phyloP scores from a whole-genome alignment of 345 rosid species.

The Dipteronia sinensis region DNA sequence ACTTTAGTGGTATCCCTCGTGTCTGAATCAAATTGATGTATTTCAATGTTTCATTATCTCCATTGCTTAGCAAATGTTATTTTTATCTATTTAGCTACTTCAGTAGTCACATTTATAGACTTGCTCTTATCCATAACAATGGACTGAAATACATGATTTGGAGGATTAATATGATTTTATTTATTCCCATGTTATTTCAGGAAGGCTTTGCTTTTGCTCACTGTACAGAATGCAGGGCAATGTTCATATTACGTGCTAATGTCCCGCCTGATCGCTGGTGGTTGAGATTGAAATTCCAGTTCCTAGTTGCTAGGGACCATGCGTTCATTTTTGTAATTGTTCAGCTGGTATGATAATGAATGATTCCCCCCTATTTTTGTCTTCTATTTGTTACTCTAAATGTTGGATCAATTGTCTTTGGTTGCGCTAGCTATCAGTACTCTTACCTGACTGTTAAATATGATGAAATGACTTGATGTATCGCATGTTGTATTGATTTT shows the following conservation, averaged over 20 bases:
- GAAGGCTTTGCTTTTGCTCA: conserved; percentile 99
- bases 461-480: neutral
- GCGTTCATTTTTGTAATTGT: conserved; percentile 87
- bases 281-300: conserved; percentile 97
- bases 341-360: conserved; percentile 71
- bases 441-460: neutral
- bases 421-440: neutral
- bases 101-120: neutral
- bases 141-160: conserved; percentile 7
- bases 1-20: conserved; percentile 2
- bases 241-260: conserved; percentile 88
- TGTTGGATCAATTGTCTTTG: conserved; percentile 10
- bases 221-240: conserved; percentile 98
- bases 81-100: neutral
- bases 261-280: conserved; percentile 99
- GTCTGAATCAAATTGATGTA: conserved; percentile 13
- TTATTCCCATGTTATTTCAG: conserved; percentile 43
- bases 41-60: neutral
- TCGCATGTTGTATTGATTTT: neutral
- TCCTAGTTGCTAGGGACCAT: conserved; percentile 96
- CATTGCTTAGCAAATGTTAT: neutral
- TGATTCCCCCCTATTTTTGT: neutral
- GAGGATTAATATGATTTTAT: conserved; percentile 13
- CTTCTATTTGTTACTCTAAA: neutral
- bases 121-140: neutral